Evolutionary conservation across 345 rosid species (phyloP), one percentile per base, ranked within the genome.

Genomic region (Boechera retrofracta): DNA sequence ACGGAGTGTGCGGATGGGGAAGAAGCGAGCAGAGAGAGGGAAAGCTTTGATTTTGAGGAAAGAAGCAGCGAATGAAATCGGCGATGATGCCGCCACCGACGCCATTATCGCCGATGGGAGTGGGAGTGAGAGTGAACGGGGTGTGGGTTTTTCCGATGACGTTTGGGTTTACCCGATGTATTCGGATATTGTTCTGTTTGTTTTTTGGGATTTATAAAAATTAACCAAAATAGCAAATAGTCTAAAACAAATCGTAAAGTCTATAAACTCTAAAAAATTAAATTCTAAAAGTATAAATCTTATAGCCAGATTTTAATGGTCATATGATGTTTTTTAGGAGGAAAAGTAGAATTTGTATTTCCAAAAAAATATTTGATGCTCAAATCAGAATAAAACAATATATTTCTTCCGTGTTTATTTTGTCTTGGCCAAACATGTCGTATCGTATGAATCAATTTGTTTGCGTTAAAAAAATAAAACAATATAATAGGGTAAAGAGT

Each of bases 41-140:
- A 79, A 38, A 73, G 84, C 8, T 68, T 77, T 73, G 75, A 48
- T 51, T 52, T 33, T 55, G 75, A 84, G 72, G 69, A 83, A 73
- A 10, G 90, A 85, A 1, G 82, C 73, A 10, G 82, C 77, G 61
- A 84, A 75, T 15, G 88, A 47, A 5, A 75, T 63, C 69, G 86
- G 63, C 39, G 81, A 53, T 47, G 87, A 64, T 45, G 77, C 44
- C 4, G 77, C 85, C 38, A 82, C 42, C 18, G 83, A 67, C 54
- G 83, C 86, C 87, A 84, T 84, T 83, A 69, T 75, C 52, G 76
- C 66, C 82, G 74, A 45, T 55, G 49, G 7, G 39, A 33, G 74
- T 41, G 41, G 42, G 71, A 61, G 52, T 44, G 32, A 24, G 32
- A 24, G 31, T 21, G 13, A 2, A 54, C 64, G 44, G 58, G 47